A percentile compares a stretch with the other conserved stretches of the same genome.
phyloP scores from a whole-genome alignment of 1,139 yeast genomes.

The Zygosaccharomyces pseudobailii region DNA sequence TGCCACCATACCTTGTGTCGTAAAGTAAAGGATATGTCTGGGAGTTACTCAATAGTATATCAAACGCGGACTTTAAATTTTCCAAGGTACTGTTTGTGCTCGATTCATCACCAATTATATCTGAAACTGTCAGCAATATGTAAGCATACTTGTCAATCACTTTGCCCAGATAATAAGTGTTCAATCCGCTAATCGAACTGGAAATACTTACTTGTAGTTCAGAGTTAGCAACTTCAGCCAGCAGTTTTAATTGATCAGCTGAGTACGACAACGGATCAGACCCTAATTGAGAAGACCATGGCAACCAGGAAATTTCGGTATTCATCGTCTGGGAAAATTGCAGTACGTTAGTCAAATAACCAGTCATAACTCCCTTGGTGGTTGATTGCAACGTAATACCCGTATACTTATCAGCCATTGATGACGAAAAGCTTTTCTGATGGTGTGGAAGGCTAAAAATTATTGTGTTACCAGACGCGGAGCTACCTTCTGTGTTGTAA shows the following conservation, averaged over 20 bases:
- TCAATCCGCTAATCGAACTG: constrained; percentile 44
- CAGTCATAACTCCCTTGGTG: constrained; percentile 66
- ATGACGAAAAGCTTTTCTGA: constrained; percentile 44
- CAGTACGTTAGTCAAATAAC: constrained; percentile 48
- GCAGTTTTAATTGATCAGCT: constrained; percentile 44
- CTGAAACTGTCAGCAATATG: constrained; percentile 58
- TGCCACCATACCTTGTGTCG: constrained; percentile 63
- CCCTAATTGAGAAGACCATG: constrained; percentile 45
- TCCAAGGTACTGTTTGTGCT: constrained; percentile 46
- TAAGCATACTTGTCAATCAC: constrained; percentile 72
- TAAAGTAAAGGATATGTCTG: constrained; percentile 61
- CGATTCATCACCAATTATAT: constrained; percentile 51
- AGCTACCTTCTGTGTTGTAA: constrained; percentile 51
- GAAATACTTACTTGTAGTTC: constrained; percentile 58
- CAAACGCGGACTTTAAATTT: constrained; percentile 51
- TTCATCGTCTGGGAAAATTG: constrained; percentile 45
- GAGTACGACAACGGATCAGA: constrained; percentile 42
- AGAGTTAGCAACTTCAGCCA: constrained; percentile 51
- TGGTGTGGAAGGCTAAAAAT: constrained; percentile 75
- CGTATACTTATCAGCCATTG: constrained; percentile 40
- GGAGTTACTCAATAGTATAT: constrained; percentile 37
- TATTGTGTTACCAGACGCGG: constrained; percentile 48
- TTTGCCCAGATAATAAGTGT: constrained; percentile 66
- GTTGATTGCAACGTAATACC: constrained; percentile 51
- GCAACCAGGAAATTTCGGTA: constrained; percentile 52